phyloP scores from a whole-genome alignment of 306 rosid species.

The Crotalaria pallida region DNA sequence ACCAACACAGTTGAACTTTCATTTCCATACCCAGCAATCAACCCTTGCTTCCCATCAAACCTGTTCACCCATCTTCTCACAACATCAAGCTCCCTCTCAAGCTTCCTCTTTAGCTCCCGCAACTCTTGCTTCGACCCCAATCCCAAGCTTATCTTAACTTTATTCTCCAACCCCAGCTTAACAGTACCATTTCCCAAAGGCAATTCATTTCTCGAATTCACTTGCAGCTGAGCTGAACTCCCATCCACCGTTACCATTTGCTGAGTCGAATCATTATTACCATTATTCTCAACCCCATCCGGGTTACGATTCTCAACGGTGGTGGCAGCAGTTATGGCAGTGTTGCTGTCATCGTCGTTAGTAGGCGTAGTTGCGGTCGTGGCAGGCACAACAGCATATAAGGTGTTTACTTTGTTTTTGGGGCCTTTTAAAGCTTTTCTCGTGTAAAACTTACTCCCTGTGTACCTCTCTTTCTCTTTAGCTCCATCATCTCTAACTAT shows the following conservation, averaged over 20 bases:
- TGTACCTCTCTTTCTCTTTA: constrained; percentile 54
- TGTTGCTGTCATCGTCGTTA: not conserved
- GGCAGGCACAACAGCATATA: not conserved
- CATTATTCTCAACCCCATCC: constrained; percentile 10
- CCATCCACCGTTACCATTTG: constrained; percentile 34
- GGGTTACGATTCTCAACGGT: not conserved
- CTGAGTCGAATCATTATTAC: constrained; percentile 18
- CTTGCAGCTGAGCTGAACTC: constrained; percentile 28
- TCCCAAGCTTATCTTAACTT: constrained; percentile 30
- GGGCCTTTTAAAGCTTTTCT: constrained; percentile 60
- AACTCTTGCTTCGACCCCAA: constrained; percentile 51
- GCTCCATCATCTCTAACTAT: constrained; percentile 56
- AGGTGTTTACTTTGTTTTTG: constrained; percentile 35
- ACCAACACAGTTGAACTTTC: constrained; percentile 29
- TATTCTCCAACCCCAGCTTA: constrained; percentile 30
- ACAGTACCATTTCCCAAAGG: constrained; percentile 38
- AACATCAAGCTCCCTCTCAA: constrained; percentile 50
- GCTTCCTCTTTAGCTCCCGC: constrained; percentile 53
- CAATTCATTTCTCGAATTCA: constrained; percentile 27
- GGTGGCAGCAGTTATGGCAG: not conserved
- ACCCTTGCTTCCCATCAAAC: constrained; percentile 65
- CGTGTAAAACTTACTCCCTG: constrained; percentile 64
- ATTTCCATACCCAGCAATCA: constrained; percentile 35
- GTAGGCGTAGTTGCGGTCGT: not conserved
- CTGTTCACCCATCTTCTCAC: constrained; percentile 63